Base-by-base conservation (phyloP, 1,139 yeast species). In the Eremothecium sinecaudum region DNA sequence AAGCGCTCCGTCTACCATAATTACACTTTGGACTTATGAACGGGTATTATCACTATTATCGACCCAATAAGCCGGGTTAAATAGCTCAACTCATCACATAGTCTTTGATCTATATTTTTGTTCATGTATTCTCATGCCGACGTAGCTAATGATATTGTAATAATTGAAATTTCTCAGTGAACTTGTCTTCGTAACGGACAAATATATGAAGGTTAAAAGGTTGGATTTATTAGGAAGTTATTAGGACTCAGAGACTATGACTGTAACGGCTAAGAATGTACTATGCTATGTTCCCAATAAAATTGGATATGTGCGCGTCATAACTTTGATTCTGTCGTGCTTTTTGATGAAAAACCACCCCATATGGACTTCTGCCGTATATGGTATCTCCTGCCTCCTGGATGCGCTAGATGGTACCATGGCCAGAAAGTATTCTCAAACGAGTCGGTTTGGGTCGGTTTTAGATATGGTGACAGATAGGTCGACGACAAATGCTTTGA, bases 391-490 rank as follows among this genome's bases (percentile, higher is more conserved):
- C 12, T 93, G 98, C 48, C 67, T 92, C 40, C 66, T 92, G 44
- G 99, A 92, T 60, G 99, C 99, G 1, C 73, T 87, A 45, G 99
- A 92, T 57, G 99, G 99, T 4, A 79, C 80, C 39, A 94, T 95
- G 35, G 99, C 99, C 7, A 72, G 99, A 42, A 73, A 72, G 51
- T 84, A 67, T 58, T 75, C 81, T 55, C 99, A 92, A 59, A 82
- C 95, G 11, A 83, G 96, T 23, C 72, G 75, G 46, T 84, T 86
- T 50, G 99, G 98, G 22, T 97, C 98, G 10, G 94, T 92, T 15
- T 69, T 92, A 50, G 99, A 92, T 61, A 92, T 92, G 99, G 97
- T 92, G 23, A 90, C 98, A 18, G 99, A 92, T 56, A 71, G 99
- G 55, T 90, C 97, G 57, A 90, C 98, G 17, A 92, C 99, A 0